A percentile compares a stretch with the other conserved stretches of the same genome.
Evolutionary conservation across 1,139 yeast genomes (phyloP).

Genomic region (Taphrina communis): DNA sequence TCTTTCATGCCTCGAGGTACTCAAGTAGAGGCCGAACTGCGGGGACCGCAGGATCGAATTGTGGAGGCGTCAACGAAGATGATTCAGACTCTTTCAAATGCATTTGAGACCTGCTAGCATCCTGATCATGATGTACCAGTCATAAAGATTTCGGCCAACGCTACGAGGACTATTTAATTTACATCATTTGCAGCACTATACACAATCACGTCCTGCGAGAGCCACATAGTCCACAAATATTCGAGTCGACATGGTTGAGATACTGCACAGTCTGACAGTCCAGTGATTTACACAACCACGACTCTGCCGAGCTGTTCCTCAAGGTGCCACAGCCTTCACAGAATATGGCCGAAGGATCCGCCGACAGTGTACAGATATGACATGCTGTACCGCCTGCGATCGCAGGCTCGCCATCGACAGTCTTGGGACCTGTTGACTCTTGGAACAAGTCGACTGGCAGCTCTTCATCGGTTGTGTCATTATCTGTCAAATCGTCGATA

Average conservation of each 20-base stretch:
- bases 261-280: constrained; percentile 23
- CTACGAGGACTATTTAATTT: no score
- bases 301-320: not conserved
- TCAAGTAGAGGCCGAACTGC: no score
- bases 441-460: not conserved
- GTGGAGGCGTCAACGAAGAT: no score
- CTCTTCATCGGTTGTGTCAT: not conserved
- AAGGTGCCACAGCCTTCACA: constrained; percentile 34
- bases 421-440: not conserved
- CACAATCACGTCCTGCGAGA: constrained; percentile 2
- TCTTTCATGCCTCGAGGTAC: no score
- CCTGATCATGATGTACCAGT: no score
- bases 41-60: no score
- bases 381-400: constrained; percentile 2
- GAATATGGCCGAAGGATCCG: not conserved
- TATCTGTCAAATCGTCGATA: not conserved
- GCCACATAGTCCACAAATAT: constrained; percentile 28
- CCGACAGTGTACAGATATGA: constrained; percentile 21
- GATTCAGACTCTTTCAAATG: no score
- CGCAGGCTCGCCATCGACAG: constrained; percentile 8
- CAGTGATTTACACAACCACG: constrained; percentile 27
- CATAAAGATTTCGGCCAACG: no score
- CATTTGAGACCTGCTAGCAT: no score
- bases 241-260: constrained; percentile 17
- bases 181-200: no score